Base-by-base conservation (phyloP, 441 rosid genomes). In the Pelargonium cotyledonis region DNA sequence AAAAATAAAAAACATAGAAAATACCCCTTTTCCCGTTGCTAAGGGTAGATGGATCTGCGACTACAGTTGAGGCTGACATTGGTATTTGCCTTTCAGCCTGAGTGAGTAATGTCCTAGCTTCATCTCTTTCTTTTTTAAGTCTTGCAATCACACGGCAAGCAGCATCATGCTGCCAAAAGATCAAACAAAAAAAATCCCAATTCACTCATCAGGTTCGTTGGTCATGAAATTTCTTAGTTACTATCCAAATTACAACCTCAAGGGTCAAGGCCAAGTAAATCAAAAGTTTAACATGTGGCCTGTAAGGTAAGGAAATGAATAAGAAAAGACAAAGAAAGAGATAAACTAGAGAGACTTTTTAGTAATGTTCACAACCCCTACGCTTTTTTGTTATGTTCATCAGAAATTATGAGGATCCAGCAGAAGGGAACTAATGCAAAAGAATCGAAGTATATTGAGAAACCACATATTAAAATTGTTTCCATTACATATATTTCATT, bases 71-170 rank as follows among this genome's bases (percentile, higher is more conserved):
- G 15, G 84, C 80, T 66, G 82, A 72, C 72, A 81, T 74, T 35
- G 98, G 95, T 55, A 88, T 76, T 76, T 89, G 95, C 71, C 96
- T 90, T 73, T 92, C 95, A 19, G 89, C 89, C 72, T 86, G 91
- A 57, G 95, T 73, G 73, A 95, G 99, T 66, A 95, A 85, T 65
- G 90, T 80, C 67, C 92, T 88, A 31, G 99, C 85, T 72, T 90
- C 99, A 73, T 95, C 97, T 74, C 94, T 87, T 83, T 95, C 99
- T 78, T 89, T 95, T 75, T 81, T 90, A 64, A 95, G 92, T 85
- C 98, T 89, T 63, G 97, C 96, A 85, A 95, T 95, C 73, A 95
- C 99, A 40, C 99, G 98, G 81, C 99, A 95, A 72, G 99, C 97
- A 77, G 99, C 96, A 82, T 95, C 99, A 77, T 95, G 99, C 99